Base-by-base conservation (phyloP, 805 yeast species). In the Metschnikowia cerradonensis region DNA sequence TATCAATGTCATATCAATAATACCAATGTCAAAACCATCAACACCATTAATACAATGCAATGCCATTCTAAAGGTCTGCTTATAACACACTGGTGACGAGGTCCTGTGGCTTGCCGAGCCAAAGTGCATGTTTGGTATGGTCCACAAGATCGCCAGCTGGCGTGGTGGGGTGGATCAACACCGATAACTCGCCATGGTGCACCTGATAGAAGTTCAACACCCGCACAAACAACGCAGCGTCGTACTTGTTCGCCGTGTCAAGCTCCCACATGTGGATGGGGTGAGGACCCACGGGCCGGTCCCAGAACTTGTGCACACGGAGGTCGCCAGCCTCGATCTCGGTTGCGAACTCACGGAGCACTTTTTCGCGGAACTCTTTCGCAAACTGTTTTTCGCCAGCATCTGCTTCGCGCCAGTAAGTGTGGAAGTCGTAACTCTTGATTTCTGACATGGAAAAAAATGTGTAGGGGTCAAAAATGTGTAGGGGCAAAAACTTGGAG, bases 201-300 rank as follows among this genome's bases (percentile, higher is more conserved):
- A 78, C 48, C 56, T 79, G 83, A 60, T 72, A 81, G 63, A 71
- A 81, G 8, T 79, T 78, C 26, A 81, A 72, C 15, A 80, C 52
- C 33, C 67, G 67, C 2, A 69, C 62, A 54, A 79, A 79, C 6
- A 75, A 57, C 31, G 68, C 78, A 0, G 82, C 78, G 33, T 59
- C 54, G 41, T 48, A 45, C 20, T 45, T 51, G n/a, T 55, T 57
- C 7, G 66, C 73, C 32, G 69, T 65, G 62, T 81, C 86, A 26
- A 76, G 57, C 58, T 81, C 85, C 70, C 80, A 81, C 85, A 81
- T 81, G 36, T 71, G 75, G 31, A 75, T 65, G 0, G 84, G 82
- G 55, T 81, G 85, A 1, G 86, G 86, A 0, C 86, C 86, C 30
- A 81, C 60, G 23, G 81, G 77, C 40, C 64, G 62, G 36, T 75